These are phyloP conservation scores for Neophaeococcomyces mojaviensis DNA, from an alignment of 2,329 filamentous ascomycete genomes.

Conservation along the genomic window DNA sequence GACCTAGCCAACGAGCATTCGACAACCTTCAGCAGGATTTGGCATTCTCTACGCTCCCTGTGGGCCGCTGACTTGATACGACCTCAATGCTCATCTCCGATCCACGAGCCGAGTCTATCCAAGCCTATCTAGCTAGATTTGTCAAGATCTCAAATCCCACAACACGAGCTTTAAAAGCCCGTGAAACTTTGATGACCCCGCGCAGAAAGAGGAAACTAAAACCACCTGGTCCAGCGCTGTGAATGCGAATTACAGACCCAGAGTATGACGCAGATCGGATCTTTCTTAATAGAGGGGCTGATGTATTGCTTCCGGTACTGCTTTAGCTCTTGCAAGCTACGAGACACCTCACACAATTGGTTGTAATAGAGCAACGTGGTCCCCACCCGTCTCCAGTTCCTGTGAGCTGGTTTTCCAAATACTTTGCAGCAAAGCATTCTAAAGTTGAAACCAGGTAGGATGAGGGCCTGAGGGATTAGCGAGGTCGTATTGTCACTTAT, in stretches of 20 bases:
- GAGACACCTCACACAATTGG: neutral
- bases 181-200: too few relatives aligned
- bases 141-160: constrained; percentile 2
- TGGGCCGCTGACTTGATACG: neutral
- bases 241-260: neutral
- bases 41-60: neutral
- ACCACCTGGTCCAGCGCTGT: too few relatives aligned
- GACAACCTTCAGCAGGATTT: too few relatives aligned
- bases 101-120: neutral
- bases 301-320: neutral
- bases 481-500: too few relatives aligned
- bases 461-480: neutral
- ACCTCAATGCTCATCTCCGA: neutral
- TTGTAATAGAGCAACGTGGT: neutral
- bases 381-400: neutral
- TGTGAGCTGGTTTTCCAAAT: constrained; percentile 1
- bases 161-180: neutral
- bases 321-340: neutral
- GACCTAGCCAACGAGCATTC: too few relatives aligned
- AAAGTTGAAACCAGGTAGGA: too few relatives aligned
- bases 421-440: constrained; percentile 1
- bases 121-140: neutral
- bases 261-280: neutral
- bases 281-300: neutral
- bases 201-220: too few relatives aligned